phyloP scores from a whole-genome alignment of 108 stramenopile genomes.

The Nitzschia sp. region DNA sequence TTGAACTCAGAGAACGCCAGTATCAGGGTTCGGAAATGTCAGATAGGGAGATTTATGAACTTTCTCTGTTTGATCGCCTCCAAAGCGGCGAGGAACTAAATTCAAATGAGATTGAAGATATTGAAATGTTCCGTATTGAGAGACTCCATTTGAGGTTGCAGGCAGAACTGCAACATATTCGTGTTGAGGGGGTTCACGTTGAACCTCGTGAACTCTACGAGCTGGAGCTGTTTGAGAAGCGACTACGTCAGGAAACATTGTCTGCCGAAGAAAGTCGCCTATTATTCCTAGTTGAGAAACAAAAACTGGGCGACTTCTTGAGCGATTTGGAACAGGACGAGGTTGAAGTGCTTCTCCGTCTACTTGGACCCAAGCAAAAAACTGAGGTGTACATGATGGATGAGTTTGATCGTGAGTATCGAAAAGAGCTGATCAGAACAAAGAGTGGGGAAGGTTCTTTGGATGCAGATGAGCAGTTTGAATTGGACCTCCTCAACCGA shows the following conservation, averaged over 20 bases:
- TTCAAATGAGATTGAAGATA: slow-evolving; percentile 25
- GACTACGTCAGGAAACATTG: neutral
- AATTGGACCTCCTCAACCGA: slow-evolving; percentile 3
- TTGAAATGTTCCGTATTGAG: slow-evolving; percentile 19
- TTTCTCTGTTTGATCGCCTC: slow-evolving; percentile 21
- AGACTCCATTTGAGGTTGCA: neutral
- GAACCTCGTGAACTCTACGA: slow-evolving; percentile 10
- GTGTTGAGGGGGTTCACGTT: slow-evolving; percentile 2
- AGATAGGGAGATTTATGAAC: slow-evolving; percentile 10
- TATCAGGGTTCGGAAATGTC: neutral
- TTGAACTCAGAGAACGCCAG: slow-evolving; percentile 5
- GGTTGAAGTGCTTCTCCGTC: neutral
- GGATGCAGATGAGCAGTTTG: slow-evolving; percentile 16
- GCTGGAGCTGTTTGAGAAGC: slow-evolving; percentile 8
- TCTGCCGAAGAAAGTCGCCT: slow-evolving; percentile 1
- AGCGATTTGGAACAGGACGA: slow-evolving; percentile 11
- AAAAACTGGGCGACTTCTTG: neutral
- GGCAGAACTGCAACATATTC: neutral
- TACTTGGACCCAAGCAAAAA: neutral
- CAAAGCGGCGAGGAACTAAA: slow-evolving; percentile 13
- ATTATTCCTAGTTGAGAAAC: neutral
- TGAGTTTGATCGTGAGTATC: slow-evolving; percentile 9
- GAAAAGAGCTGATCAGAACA: neutral
- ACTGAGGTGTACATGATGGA: slow-evolving; percentile 1
- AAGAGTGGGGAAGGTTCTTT: neutral